Evolutionary conservation across 306 rosid genomes (phyloP), one percentile per base, ranked within the genome.

Genomic region (Trifolium repens): DNA sequence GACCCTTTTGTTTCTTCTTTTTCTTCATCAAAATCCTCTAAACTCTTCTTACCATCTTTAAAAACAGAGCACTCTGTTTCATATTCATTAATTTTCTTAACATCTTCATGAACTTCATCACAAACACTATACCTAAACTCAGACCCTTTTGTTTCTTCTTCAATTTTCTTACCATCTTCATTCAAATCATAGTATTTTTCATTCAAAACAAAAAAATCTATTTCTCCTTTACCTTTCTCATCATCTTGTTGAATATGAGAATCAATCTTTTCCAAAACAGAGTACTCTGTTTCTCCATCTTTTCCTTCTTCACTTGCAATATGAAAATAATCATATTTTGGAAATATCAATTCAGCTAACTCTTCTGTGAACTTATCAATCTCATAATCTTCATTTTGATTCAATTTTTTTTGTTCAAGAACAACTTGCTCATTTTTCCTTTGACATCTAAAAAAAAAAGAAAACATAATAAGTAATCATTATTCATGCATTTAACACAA

Each of bases 291-390:
- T 78, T 74, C 74, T 34, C 17, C 82, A 32, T 61, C 82, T 71
- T 27, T 49, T 24, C 14, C 59, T 49, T 14, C 58, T 42, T 64
- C 60, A 17, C 24, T 50, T 11, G 22, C 58, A 74, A 34, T 66
- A 58, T n/a, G 57, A 62, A 69, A 54, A 59, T 78, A 74, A 17
- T 27, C 79, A 42, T 55, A 67, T 27, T 63, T 68, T 24, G 57
- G 72, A 73, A 83, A 84, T 17, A 80, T 42, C 24, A 82, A 75
- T 42, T 60, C 67, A 7, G 5, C 58, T 19, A 80, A 58, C 15
- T 81, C 86, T 75, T 90, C 85, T 61, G 80, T 50, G 47, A 78
- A 68, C 57, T 43, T 79, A 63, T 80, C 80, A 80, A 46, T 64
- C 64, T 82, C 74, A 54, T 64, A 71, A 67, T 53, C 67, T 59